Evolutionary conservation across 768 basidiomycete genomes (phyloP), one percentile per base, ranked within the genome.

Genomic region (Megacollybia marginata): DNA sequence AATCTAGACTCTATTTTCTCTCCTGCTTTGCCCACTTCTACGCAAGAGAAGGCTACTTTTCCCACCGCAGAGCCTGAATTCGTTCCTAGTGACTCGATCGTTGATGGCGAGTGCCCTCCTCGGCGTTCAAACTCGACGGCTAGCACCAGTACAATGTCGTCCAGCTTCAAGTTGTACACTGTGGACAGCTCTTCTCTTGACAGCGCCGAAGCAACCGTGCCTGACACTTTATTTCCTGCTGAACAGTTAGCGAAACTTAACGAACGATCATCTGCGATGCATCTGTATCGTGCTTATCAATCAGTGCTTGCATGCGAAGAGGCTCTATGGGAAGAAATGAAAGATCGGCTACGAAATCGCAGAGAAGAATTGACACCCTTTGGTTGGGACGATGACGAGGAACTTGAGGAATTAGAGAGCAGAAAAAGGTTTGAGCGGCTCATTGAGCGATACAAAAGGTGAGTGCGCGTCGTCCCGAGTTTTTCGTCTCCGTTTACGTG

Each of bases 301-400:
- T 62, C 65, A 16, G 79, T 87, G 8, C 60, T 84, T 11, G 82
- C 80, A 11, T 83, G 81, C 55, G 77, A 82, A 61, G 85, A 86
- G 58, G 77, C 82, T 28, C 84, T 87, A 82, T 87, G 84, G 83
- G 84, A 85, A 53, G 83, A 84, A 48, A 69, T 87, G 45, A 75
- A 76, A 54, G 77, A 82, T 53, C 73, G 78, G 52, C 71, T 83
- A 62, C 69, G 79, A 46, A 83, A 83, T 55, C 68, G 74, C 48
- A 74, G 70, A 43, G 69, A 72, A 6, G 74, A 79, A 51, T 63
- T 86, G 23, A 61, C 66, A 48, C 73, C 72, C 13, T 73, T 79
- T 57, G 84, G 84, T n/a, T 87, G 85, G 84, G 81, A 85, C 32
- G 80, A 75, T 53, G 82, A 83, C 51, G 74, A 78, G 47, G 80